A percentile compares a stretch with the other conserved stretches of the same genome.
phyloP scores from a whole-genome alignment of 2,329 filamentous ascomycete species.

The Pyricularia pennisetigena region DNA sequence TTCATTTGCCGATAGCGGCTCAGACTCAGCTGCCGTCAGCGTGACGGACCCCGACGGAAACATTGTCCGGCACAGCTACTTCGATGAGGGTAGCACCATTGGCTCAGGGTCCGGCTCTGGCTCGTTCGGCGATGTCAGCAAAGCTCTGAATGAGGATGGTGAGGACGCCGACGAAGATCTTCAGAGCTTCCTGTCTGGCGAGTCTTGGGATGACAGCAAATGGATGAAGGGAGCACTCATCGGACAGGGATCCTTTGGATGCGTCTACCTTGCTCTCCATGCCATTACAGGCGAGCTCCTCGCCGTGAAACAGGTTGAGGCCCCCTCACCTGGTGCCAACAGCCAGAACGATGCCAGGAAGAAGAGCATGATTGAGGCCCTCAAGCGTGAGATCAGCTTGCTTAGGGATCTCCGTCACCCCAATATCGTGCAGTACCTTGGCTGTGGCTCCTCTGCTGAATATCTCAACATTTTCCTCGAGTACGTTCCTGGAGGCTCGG shows the following conservation, averaged over 20 bases:
- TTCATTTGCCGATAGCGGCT: conserved; percentile 69
- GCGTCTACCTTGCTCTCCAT: conserved; percentile 89
- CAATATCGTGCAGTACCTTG: conserved; percentile 97
- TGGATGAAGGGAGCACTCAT: conserved; percentile 99
- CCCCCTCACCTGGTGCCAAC: conserved; percentile 67
- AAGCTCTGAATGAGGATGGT: conserved; percentile 80
- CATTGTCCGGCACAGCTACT: conserved; percentile 65
- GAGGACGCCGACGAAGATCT: conserved; percentile 87
- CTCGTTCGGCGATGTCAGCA: conserved; percentile 73
- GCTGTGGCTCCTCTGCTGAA: conserved; percentile 82
- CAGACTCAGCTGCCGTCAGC: conserved; percentile 60
- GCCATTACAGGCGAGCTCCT: conserved; percentile 94
- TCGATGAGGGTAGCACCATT: conserved; percentile 63
- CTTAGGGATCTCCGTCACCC: conserved; percentile 88
- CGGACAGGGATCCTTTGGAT: conserved; percentile 92
- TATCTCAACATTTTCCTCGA: conserved; percentile 99
- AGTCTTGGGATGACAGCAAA: conserved; percentile 93
- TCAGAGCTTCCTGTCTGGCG: conserved; percentile 79
- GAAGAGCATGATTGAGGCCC: conserved; percentile 94
- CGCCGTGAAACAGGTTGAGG: conserved; percentile 96
- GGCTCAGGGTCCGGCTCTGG: conserved; percentile 46
- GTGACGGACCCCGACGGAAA: conserved; percentile 72
- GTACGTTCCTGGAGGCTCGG: conserved; percentile 94
- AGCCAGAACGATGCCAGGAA: conserved; percentile 82
- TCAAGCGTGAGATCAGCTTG: conserved; percentile 93